Percentiles rank a stretch among this genome's conserved stretches.
Conservation (phyloP, 345 rosid species). For the Durio zibethinus region DNA sequence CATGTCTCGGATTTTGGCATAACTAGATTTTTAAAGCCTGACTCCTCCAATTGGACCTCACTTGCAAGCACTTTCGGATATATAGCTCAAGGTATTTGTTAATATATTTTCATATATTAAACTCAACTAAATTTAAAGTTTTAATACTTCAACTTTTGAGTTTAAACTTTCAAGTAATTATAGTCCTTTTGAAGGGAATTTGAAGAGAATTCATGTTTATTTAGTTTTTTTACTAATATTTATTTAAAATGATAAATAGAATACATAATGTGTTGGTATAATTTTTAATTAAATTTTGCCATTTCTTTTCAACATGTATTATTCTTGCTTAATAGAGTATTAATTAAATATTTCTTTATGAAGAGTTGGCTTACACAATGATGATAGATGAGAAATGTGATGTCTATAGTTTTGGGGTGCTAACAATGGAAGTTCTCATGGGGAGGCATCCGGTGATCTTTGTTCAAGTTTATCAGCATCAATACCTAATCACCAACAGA, state of each 20-base stretch:
- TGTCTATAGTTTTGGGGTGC: not conserved
- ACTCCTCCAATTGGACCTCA: not conserved
- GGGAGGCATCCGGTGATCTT: not conserved
- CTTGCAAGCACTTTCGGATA: not conserved
- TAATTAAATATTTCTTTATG: not conserved
- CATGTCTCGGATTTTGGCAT: slow-evolving; percentile 3
- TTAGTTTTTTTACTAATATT: too few species aligned
- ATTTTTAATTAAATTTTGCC: too few species aligned
- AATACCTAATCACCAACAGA: not conserved
- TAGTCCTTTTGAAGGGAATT: too few species aligned
- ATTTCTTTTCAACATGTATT: too few species aligned
- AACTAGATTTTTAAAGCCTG: not conserved
- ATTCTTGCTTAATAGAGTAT: too few species aligned
- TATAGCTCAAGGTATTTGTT: slow-evolving; percentile 5
- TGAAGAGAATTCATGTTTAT: too few species aligned
- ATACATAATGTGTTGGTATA: too few species aligned
- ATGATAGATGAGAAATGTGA: not conserved
- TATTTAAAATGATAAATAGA: too few species aligned
- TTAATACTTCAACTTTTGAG: too few species aligned
- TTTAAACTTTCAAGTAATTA: too few species aligned
- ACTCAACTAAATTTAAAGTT: too few species aligned
- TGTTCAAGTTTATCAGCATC: not conserved
- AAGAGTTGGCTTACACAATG: slow-evolving; percentile 14
- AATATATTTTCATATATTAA: too few species aligned
- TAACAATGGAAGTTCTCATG: slow-evolving; percentile 1